A percentile compares a stretch with the other conserved stretches of the same genome.
These are phyloP conservation scores for Annulohypoxylon maeteangense DNA, from an alignment of 495 filamentous ascomycete genomes.

Conservation along the genomic window DNA sequence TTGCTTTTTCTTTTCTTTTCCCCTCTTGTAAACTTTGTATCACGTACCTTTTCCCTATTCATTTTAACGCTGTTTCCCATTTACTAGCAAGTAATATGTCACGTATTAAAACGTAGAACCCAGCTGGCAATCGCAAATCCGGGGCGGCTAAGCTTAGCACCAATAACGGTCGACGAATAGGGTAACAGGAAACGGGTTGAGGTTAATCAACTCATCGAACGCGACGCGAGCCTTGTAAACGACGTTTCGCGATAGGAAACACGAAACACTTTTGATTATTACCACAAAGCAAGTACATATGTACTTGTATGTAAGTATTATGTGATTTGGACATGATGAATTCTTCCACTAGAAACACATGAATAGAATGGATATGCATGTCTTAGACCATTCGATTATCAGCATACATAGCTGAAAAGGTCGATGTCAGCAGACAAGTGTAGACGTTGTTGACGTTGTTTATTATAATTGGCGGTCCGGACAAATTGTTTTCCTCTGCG, in stretches of 20 bases:
- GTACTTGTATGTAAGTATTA: constrained; percentile 1
- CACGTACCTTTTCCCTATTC: too few species aligned
- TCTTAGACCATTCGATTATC: constrained; percentile 2
- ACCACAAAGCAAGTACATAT: constrained; percentile 5
- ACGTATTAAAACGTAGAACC: neutral
- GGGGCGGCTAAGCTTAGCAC: constrained; percentile 36
- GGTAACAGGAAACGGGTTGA: neutral
- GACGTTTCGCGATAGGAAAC: constrained; percentile 28
- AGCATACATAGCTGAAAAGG: neutral
- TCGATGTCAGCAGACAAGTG: constrained; percentile 22
- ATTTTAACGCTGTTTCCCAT: neutral
- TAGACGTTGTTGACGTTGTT: constrained; percentile 36
- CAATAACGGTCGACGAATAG: constrained; percentile 35
- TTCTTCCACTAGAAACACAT: constrained; percentile 8
- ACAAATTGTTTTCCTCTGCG: constrained; percentile 25
- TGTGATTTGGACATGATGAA: neutral
- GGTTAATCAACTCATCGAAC: constrained; percentile 29
- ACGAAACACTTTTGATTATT: constrained; percentile 26
- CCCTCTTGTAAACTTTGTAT: neutral
- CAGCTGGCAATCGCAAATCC: constrained; percentile 2
- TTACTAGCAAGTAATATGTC: neutral
- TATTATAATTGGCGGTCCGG: constrained; percentile 27
- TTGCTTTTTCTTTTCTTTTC: neutral
- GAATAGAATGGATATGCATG: neutral
- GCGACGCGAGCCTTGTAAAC: constrained; percentile 41